These are phyloP conservation scores for Dalbergia oliveri DNA, from an alignment of 306 rosid genomes.

Conservation along the genomic window DNA sequence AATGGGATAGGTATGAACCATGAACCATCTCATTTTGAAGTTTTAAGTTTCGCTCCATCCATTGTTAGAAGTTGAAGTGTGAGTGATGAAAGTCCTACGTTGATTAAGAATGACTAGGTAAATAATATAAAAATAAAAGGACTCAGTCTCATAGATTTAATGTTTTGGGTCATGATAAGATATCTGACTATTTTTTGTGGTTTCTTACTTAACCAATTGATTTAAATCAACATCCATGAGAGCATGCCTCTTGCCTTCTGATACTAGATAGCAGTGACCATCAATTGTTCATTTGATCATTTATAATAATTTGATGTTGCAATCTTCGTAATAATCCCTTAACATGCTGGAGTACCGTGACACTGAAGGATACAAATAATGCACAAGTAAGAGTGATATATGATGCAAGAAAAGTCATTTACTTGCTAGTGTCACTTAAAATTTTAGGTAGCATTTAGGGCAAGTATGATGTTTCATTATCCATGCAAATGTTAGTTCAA, in stretches of 20 bases:
- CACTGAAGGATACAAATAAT: slow-evolving; percentile 51
- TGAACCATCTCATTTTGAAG: neutral
- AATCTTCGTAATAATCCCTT: slow-evolving; percentile 4
- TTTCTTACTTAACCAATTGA: too few relatives aligned
- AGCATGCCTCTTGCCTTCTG: neutral
- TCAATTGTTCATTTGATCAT: neutral
- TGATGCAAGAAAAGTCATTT: slow-evolving; percentile 63
- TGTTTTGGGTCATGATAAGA: too few relatives aligned
- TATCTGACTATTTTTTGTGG: too few relatives aligned
- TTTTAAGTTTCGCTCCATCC: neutral
- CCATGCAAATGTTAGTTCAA: neutral
- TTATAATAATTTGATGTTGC: slow-evolving; percentile 13
- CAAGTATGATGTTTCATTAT: neutral
- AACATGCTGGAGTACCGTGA: slow-evolving; percentile 62
- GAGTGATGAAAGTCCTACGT: too few relatives aligned
- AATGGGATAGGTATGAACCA: slow-evolving; percentile 70
- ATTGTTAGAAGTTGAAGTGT: too few relatives aligned
- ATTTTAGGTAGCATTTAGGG: too few relatives aligned
- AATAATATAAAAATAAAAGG: too few relatives aligned
- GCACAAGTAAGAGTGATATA: slow-evolving; percentile 58
- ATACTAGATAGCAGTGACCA: neutral
- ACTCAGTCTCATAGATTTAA: too few relatives aligned
- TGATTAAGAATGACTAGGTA: too few relatives aligned
- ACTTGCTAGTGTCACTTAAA: neutral
- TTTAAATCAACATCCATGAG: too few relatives aligned